phyloP scores from a whole-genome alignment of 1,139 yeast species.

The Williopsis jadinii region DNA sequence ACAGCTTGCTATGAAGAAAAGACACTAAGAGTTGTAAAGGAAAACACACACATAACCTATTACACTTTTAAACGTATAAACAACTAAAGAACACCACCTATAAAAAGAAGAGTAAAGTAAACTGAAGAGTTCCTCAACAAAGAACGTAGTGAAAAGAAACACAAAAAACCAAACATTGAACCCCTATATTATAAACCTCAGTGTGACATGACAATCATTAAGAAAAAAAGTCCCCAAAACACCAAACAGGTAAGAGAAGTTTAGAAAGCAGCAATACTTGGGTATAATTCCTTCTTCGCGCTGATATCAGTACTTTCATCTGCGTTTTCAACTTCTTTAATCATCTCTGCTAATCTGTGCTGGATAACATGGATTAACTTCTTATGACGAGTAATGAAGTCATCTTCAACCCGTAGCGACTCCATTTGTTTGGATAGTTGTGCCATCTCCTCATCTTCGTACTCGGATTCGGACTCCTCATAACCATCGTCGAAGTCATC shows the following conservation, averaged over 20 bases:
- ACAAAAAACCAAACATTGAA: too few relatives aligned
- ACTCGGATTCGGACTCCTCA: slow-evolving; percentile 13
- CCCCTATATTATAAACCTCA: too few relatives aligned
- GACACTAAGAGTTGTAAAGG: background rate
- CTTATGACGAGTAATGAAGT: slow-evolving; percentile 15
- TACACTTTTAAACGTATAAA: too few relatives aligned
- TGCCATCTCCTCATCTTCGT: slow-evolving; percentile 11
- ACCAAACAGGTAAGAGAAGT: too few relatives aligned
- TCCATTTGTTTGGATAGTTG: slow-evolving; percentile 10
- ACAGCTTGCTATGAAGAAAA: too few relatives aligned
- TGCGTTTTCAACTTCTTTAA: slow-evolving; percentile 6
- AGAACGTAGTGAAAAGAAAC: too few relatives aligned
- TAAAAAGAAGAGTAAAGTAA: too few relatives aligned
- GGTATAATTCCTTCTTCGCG: slow-evolving; percentile 10
- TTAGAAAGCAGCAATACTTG: slow-evolving; percentile 14
- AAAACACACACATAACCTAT: background rate
- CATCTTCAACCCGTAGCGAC: slow-evolving; percentile 6
- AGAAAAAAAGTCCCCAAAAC: too few relatives aligned
- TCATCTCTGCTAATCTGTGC: slow-evolving; percentile 10
- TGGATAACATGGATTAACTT: slow-evolving; percentile 14
- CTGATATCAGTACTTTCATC: background rate
- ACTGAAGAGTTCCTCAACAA: too few relatives aligned
- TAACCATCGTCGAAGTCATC: slow-evolving; percentile 11
- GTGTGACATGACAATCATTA: background rate
- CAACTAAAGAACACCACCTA: too few relatives aligned